Conservation (phyloP, 257 asterid species). For the Solanum ossicruentum region DNA sequence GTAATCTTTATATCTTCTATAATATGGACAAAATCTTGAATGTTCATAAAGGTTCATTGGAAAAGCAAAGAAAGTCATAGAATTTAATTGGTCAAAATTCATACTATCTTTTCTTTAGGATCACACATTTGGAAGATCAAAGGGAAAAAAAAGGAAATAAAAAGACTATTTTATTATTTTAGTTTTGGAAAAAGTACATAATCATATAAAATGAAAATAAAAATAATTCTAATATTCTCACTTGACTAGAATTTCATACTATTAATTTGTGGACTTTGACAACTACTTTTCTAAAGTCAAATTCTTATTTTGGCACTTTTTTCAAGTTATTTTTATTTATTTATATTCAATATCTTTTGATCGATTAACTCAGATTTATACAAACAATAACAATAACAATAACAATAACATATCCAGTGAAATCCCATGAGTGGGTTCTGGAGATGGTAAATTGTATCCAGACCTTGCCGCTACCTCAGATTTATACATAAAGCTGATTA, state of each 20-base stretch:
- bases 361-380: neutral
- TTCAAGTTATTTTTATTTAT: neutral
- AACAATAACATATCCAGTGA: no score
- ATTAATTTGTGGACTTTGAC: conserved; percentile 39
- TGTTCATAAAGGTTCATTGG: neutral
- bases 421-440: no score
- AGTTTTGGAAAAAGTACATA: neutral
- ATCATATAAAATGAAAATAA: neutral
- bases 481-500: neutral
- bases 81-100: neutral
- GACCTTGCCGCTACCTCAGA: no score
- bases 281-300: neutral
- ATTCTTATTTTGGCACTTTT: conserved; percentile 8
- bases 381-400: no score
- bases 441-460: no score
- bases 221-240: conserved; percentile 17
- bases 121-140: neutral
- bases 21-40: neutral
- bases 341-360: neutral
- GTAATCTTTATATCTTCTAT: neutral
- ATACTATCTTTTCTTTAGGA: neutral
- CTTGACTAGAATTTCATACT: conserved; percentile 49
- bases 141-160: neutral
- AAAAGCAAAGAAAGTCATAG: neutral
- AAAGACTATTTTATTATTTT: neutral